Percentiles rank a stretch among this genome's conserved stretches.
Evolutionary conservation across 306 rosid species (phyloP).

Genomic region (Vachellia collinsii): DNA sequence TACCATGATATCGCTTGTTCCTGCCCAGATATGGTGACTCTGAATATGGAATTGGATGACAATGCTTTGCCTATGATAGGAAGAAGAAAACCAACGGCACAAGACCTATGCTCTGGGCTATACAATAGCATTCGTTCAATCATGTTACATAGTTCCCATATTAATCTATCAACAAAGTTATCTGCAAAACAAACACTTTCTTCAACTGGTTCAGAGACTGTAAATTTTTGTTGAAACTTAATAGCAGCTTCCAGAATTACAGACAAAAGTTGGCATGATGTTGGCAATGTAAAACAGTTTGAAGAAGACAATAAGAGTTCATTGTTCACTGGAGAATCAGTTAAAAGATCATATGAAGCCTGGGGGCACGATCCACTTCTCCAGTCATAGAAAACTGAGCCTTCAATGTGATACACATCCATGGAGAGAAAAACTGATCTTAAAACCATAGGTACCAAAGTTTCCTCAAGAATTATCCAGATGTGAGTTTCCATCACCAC

Average conservation of each 20-base stretch:
- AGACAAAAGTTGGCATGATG: conserved; percentile 71
- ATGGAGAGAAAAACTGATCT: conserved; percentile 64
- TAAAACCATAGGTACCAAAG: conserved; percentile 62
- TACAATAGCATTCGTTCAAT: conserved; percentile 69
- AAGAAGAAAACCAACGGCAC: conserved; percentile 72
- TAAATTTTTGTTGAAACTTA: conserved; percentile 42
- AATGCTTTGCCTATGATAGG: conserved; percentile 72
- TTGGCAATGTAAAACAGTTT: conserved; percentile 50
- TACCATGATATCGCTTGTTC: conserved; percentile 65
- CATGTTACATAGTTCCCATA: conserved; percentile 67
- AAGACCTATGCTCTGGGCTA: conserved; percentile 77
- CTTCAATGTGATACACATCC: conserved; percentile 54
- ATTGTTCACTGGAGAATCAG: conserved; percentile 37
- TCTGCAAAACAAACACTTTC: conserved; percentile 45
- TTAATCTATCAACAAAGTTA: conserved; percentile 54
- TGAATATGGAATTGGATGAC: conserved; percentile 49
- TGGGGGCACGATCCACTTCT: conserved; percentile 23
- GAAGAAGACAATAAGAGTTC: conserved; percentile 40
- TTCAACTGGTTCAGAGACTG: conserved; percentile 37
- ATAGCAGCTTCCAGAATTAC: conserved; percentile 66
- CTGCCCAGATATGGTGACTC: conserved; percentile 51
- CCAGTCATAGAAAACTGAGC: conserved; percentile 49
- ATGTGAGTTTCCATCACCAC: conserved; percentile 57
- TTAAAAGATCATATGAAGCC: conserved; percentile 34
- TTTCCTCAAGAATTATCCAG: conserved; percentile 67